phyloP scores from a whole-genome alignment of 2,329 filamentous ascomycete species.

The Chaetomium globosum region DNA sequence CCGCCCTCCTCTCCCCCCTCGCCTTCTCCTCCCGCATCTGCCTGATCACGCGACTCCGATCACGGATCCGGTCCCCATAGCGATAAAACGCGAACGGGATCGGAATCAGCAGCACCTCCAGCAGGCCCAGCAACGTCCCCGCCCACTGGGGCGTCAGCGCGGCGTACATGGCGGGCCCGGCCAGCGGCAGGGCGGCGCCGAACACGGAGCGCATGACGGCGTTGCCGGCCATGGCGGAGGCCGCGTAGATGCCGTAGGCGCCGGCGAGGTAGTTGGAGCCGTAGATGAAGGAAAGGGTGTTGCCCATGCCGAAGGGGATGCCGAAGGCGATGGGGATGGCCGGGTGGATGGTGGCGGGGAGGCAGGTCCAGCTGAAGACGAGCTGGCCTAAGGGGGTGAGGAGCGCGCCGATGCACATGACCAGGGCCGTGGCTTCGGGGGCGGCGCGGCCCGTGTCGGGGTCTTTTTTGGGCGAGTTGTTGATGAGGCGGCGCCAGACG shows the following conservation, averaged over 20 bases:
- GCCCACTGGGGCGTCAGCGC: conserved; percentile 72
- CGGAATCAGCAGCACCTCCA: conserved; percentile 71
- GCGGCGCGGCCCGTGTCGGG: conserved; percentile 69
- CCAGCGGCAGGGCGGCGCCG: conserved; percentile 71
- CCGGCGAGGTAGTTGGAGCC: conserved; percentile 74
- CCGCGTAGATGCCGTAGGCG: conserved; percentile 76
- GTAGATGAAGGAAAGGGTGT: conserved; percentile 77
- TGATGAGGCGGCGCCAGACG: conserved; percentile 74
- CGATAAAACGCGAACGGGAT: conserved; percentile 75
- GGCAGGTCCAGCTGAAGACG: conserved; percentile 85
- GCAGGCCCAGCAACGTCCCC: conserved; percentile 68
- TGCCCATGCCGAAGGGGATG: conserved; percentile 74
- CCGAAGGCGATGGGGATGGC: conserved; percentile 73
- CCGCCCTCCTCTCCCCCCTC: conserved; percentile 42
- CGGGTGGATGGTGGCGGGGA: conserved; percentile 77
- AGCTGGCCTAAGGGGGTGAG: conserved; percentile 77
- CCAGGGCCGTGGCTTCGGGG: conserved; percentile 78
- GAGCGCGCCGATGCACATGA: conserved; percentile 77
- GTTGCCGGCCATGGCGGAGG: conserved; percentile 75
- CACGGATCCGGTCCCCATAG: conserved; percentile 54
- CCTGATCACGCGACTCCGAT: conserved; percentile 50
- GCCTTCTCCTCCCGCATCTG: conserved; percentile 47
- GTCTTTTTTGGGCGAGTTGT: conserved; percentile 62
- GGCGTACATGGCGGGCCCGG: conserved; percentile 70
- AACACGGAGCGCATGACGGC: conserved; percentile 68